phyloP scores from a whole-genome alignment of 164 flowering plant genomes.

The Kalanchoe fedtschenkoi region DNA sequence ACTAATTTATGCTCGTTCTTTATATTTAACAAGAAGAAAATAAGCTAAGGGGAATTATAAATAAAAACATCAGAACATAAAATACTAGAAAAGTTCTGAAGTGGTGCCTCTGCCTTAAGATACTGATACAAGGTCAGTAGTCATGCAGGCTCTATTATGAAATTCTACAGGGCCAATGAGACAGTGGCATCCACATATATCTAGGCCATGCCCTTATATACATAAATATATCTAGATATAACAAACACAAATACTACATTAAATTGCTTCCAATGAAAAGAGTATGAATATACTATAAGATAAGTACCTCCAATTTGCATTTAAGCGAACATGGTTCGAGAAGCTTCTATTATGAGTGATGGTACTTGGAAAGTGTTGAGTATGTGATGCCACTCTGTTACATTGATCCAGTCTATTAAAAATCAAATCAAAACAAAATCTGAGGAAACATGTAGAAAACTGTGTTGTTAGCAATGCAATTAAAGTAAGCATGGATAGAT shows the following conservation, averaged over 20 bases:
- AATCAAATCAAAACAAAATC: neutral
- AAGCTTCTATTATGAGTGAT: neutral
- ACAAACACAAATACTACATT: too few species aligned
- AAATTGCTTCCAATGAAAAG: too few species aligned
- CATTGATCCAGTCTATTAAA: neutral
- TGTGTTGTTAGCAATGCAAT: neutral
- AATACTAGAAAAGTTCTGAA: neutral
- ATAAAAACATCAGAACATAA: neutral
- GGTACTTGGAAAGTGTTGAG: neutral
- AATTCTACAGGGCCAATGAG: neutral
- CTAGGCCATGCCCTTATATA: neutral
- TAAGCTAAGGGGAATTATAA: neutral
- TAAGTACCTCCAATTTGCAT: neutral
- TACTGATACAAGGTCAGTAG: neutral
- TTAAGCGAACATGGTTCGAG: neutral
- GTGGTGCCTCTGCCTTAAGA: neutral
- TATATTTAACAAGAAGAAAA: too few species aligned
- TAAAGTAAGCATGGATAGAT: neutral
- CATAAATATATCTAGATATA: neutral
- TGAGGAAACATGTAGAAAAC: neutral
- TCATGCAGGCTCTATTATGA: neutral
- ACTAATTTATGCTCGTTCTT: neutral
- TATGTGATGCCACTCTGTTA: neutral
- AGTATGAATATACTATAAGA: too few species aligned
- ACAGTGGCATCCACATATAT: too few species aligned